phyloP scores from a whole-genome alignment of 2,329 filamentous ascomycete genomes.

The Fusarium paranaense region DNA sequence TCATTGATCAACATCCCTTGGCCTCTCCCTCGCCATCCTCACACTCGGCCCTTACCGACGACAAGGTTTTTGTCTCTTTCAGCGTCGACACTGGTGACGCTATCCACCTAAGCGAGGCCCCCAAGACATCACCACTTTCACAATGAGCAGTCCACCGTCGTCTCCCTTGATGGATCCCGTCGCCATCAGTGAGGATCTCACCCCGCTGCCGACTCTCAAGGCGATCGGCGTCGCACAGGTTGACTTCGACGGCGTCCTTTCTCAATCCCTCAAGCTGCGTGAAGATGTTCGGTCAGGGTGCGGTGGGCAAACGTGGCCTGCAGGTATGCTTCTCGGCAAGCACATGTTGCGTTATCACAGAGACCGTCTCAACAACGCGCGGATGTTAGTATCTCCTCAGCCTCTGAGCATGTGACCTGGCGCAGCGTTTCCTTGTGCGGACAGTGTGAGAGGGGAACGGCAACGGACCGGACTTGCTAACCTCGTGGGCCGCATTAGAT shows the following conservation, averaged over 20 bases:
- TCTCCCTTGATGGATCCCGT: constrained; percentile 65
- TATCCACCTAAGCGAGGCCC: not conserved
- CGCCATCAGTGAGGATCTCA: constrained; percentile 64
- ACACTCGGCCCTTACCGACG: not conserved
- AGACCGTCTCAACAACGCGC: constrained; percentile 71
- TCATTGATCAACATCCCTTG: constrained; percentile 11
- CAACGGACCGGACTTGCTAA: constrained; percentile 34
- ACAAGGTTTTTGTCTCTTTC: constrained; percentile 15
- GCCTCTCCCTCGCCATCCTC: constrained; percentile 5
- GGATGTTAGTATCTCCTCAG: constrained; percentile 68
- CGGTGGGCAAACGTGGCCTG: constrained; percentile 94
- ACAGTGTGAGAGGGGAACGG: constrained; percentile 18
- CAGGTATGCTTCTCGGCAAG: constrained; percentile 87
- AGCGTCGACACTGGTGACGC: constrained; percentile 1
- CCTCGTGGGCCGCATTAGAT: constrained; percentile 59
- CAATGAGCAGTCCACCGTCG: constrained; percentile 53
- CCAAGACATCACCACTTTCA: not conserved
- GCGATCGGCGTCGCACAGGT: constrained; percentile 62
- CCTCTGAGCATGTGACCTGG: constrained; percentile 23
- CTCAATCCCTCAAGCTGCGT: constrained; percentile 77
- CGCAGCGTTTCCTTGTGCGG: not conserved
- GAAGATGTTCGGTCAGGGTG: constrained; percentile 91
- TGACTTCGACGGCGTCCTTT: constrained; percentile 80
- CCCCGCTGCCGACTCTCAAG: constrained; percentile 72
- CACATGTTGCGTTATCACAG: constrained; percentile 84